A percentile compares a stretch with the other conserved stretches of the same genome.
Conservation (phyloP, 2,329 filamentous ascomycete species). For the Curvularia verruculosa region DNA sequence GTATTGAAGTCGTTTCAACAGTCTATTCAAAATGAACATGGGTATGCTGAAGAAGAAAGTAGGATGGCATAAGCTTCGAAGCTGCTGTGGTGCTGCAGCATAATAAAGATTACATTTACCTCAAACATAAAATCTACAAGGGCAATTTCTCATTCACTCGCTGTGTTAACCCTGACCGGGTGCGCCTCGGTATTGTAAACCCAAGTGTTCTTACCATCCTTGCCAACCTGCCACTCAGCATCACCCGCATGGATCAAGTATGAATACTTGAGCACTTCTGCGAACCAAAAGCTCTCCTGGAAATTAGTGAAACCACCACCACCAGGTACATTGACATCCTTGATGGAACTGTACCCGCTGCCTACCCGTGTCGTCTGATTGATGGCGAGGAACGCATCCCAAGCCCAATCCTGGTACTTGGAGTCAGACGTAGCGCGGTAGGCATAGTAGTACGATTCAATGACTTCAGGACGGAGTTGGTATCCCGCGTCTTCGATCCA, state of each 20-base stretch:
- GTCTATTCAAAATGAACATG: not conserved
- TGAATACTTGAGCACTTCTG: slow-evolving; percentile 84
- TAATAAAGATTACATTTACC: not conserved
- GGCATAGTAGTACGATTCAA: slow-evolving; percentile 87
- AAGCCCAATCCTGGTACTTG: slow-evolving; percentile 84
- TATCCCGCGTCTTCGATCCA: slow-evolving; percentile 69
- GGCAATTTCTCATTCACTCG: not conserved
- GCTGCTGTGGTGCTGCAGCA: not conserved
- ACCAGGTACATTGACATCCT: slow-evolving; percentile 66
- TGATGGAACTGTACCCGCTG: slow-evolving; percentile 70
- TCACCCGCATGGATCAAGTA: slow-evolving; percentile 72
- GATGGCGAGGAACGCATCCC: slow-evolving; percentile 76
- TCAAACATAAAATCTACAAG: not conserved
- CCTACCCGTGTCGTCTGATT: slow-evolving; percentile 66
- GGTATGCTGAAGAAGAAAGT: not conserved
- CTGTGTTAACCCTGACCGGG: slow-evolving; percentile 57
- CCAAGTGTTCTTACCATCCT: slow-evolving; percentile 58
- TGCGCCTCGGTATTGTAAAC: slow-evolving; percentile 72
- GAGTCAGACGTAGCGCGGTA: slow-evolving; percentile 77
- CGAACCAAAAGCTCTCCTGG: slow-evolving; percentile 88
- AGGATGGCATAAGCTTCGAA: not conserved
- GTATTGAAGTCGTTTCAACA: not conserved
- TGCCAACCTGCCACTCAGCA: slow-evolving; percentile 63
- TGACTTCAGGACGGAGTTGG: slow-evolving; percentile 76
- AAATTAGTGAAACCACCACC: slow-evolving; percentile 70